Evolutionary conservation across 495 filamentous ascomycete genomes (phyloP).

Genomic region (Podospora pseudoanserina): DNA sequence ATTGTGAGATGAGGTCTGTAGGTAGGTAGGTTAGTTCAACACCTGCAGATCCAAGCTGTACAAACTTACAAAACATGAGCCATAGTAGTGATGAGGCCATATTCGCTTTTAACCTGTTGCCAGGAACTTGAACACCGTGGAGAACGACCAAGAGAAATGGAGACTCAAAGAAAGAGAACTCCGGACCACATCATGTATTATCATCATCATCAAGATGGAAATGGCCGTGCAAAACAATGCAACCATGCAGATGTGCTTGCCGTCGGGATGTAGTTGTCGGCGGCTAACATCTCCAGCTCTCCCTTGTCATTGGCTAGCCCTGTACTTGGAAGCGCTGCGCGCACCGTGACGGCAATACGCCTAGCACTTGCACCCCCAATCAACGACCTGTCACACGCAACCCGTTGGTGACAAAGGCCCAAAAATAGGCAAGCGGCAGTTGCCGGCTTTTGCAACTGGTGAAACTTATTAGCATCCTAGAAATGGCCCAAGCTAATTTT

Average conservation of each 20-base stretch:
- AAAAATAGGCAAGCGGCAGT: background rate
- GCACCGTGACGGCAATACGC: background rate
- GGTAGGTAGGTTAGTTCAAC: background rate
- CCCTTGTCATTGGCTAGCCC: background rate
- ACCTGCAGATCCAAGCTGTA: background rate
- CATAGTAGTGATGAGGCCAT: background rate
- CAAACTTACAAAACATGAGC: background rate
- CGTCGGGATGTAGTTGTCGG: background rate
- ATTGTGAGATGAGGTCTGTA: slow-evolving; percentile 8
- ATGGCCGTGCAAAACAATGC: background rate
- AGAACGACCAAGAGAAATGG: background rate
- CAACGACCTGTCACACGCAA: background rate
- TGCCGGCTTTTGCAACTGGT: no score
- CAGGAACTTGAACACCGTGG: background rate
- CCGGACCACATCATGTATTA: background rate
- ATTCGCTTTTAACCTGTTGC: background rate
- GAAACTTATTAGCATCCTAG: no score
- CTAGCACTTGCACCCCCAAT: background rate
- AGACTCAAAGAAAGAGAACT: background rate
- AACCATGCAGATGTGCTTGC: background rate
- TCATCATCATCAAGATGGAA: background rate
- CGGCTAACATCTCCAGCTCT: background rate
- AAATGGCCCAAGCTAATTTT: no score
- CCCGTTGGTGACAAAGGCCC: background rate
- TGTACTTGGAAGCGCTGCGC: background rate